Percentiles rank a stretch among this genome's conserved stretches.
These are phyloP conservation scores for Fusarium sp. DNA, from an alignment of 2,329 filamentous ascomycete species.

Conservation along the genomic window DNA sequence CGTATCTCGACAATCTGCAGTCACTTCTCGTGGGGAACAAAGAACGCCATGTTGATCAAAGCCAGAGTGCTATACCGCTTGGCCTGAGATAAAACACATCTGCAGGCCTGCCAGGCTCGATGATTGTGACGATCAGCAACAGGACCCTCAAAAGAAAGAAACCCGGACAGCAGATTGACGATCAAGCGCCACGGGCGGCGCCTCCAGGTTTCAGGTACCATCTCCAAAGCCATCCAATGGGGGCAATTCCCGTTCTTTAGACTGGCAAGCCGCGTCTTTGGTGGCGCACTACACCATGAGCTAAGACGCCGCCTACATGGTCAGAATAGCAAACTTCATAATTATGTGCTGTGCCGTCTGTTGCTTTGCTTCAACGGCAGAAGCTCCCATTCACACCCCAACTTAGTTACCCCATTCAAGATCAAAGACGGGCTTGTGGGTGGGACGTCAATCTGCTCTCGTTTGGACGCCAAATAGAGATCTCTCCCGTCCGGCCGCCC, in stretches of 20 bases:
- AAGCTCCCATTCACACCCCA: constrained; percentile 9
- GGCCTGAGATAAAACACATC: background rate
- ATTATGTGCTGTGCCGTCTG: constrained; percentile 4
- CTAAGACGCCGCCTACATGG: constrained; percentile 20
- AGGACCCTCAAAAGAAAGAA: constrained; percentile 20
- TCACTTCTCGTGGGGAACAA: background rate
- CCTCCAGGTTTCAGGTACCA: constrained; percentile 48
- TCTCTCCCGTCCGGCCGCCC: constrained; percentile 34
- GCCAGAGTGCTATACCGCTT: background rate
- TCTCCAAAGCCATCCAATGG: constrained; percentile 42
- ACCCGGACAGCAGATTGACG: constrained; percentile 31
- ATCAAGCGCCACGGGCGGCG: constrained; percentile 45
- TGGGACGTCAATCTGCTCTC: constrained; percentile 19
- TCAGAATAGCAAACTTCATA: constrained; percentile 34
- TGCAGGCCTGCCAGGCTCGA: background rate
- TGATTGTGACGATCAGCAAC: constrained; percentile 12
- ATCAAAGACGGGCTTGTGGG: constrained; percentile 17
- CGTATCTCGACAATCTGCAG: background rate
- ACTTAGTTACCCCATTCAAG: background rate
- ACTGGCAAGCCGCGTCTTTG: constrained; percentile 34
- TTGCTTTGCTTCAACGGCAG: constrained; percentile 7
- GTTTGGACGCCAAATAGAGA: constrained; percentile 23
- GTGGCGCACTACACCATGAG: constrained; percentile 38
- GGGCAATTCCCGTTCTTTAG: constrained; percentile 42
- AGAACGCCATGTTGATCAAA: constrained; percentile 2